These are phyloP conservation scores for Ophiosphaerella korrae DNA, from an alignment of 2,329 filamentous ascomycete species.

Conservation along the genomic window DNA sequence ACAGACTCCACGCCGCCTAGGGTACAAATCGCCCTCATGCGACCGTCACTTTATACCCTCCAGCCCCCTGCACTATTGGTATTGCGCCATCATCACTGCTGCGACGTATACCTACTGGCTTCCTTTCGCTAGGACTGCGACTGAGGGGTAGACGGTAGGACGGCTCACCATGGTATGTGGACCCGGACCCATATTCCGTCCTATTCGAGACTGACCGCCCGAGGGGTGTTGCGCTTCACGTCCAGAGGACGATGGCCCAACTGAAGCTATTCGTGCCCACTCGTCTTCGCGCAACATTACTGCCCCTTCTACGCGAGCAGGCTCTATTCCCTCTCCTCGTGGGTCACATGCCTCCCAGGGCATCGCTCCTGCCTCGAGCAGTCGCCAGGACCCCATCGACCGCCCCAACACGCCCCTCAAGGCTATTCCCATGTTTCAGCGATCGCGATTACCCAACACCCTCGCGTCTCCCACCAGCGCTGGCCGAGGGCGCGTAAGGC, in stretches of 20 bases:
- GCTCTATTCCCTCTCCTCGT: slow-evolving; percentile 22
- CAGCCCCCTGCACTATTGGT: slow-evolving; percentile 1
- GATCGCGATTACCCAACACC: slow-evolving; percentile 35
- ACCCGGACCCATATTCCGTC: background rate
- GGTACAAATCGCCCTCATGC: slow-evolving; percentile 11
- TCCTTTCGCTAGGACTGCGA: slow-evolving; percentile 6
- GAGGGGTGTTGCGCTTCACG: slow-evolving; percentile 33
- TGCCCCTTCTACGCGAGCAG: slow-evolving; percentile 27
- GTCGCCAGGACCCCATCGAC: slow-evolving; percentile 13
- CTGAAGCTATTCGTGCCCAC: slow-evolving; percentile 13
- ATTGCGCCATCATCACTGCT: background rate
- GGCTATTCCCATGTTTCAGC: slow-evolving; percentile 28
- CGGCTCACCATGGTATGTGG: slow-evolving; percentile 17
- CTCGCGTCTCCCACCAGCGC: slow-evolving; percentile 27
- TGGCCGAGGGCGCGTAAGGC: slow-evolving; percentile 21
- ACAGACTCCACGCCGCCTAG: background rate
- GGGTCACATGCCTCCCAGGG: slow-evolving; percentile 26
- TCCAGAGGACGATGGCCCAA: slow-evolving; percentile 5
- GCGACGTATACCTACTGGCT: background rate
- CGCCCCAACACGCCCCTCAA: slow-evolving; percentile 36
- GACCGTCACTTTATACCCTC: background rate
- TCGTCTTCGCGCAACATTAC: slow-evolving; percentile 38
- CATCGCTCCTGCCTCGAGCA: slow-evolving; percentile 5
- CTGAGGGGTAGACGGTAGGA: slow-evolving; percentile 10
- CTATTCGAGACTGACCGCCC: slow-evolving; percentile 1